phyloP scores from a whole-genome alignment of 2,329 filamentous ascomycete genomes.

The Fusarium nurragi region DNA sequence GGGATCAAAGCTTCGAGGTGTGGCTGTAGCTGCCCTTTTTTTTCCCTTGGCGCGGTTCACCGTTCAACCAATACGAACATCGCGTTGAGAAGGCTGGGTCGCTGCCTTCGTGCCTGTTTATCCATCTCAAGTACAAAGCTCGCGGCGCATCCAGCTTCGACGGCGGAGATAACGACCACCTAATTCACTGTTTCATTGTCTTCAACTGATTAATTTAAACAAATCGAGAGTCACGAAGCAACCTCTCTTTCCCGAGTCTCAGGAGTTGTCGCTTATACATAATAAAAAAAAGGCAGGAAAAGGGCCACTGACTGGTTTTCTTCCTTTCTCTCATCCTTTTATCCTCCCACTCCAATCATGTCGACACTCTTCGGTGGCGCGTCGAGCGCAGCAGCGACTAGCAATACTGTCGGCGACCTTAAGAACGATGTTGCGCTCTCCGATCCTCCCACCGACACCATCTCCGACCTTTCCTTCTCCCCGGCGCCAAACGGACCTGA shows the following conservation, averaged over 20 bases:
- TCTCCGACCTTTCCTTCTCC: slow-evolving; percentile 88
- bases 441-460: slow-evolving; percentile 85
- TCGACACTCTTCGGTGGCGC: slow-evolving; percentile 68
- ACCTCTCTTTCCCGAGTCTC: background rate
- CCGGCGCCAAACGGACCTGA: slow-evolving; percentile 68
- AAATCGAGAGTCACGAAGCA: background rate
- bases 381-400: slow-evolving; percentile 59
- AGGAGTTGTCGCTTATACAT: background rate
- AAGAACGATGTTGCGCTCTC: slow-evolving; percentile 85
- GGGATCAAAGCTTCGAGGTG: slow-evolving; percentile 26
- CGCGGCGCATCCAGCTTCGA: slow-evolving; percentile 23
- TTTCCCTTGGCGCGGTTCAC: slow-evolving; percentile 17
- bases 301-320: slow-evolving; percentile 14
- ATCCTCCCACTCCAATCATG: slow-evolving; percentile 59
- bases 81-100: slow-evolving; percentile 42
- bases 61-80: slow-evolving; percentile 41
- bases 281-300: slow-evolving; percentile 2
- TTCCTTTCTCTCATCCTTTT: background rate
- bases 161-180: slow-evolving; percentile 2
- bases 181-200: background rate
- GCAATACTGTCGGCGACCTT: slow-evolving; percentile 87
- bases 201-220: background rate
- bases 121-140: slow-evolving; percentile 37
- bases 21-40: slow-evolving; percentile 38
- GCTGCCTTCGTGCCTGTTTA: slow-evolving; percentile 45